Conservation (phyloP, 768 basidiomycete species). For the Omphalotus guepiniiformis region DNA sequence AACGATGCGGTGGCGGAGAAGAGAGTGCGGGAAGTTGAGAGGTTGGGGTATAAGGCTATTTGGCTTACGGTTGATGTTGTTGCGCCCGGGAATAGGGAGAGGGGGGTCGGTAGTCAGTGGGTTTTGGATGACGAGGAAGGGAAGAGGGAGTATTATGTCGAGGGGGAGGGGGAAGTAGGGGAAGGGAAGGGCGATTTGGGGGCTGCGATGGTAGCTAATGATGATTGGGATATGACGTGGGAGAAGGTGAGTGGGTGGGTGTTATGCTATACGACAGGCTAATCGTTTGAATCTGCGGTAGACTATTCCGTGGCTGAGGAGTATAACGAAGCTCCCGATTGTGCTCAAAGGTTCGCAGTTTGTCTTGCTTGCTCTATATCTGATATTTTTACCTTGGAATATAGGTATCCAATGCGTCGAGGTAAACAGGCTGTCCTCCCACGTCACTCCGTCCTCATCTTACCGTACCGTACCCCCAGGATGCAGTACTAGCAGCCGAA, state of each 20-base stretch:
- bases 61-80: slow-evolving; percentile 90
- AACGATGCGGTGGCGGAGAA: slow-evolving; percentile 63
- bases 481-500: slow-evolving; percentile 83
- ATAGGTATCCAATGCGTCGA: slow-evolving; percentile 64
- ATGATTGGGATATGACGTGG: slow-evolving; percentile 78
- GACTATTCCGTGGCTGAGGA: slow-evolving; percentile 74
- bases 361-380: not conserved
- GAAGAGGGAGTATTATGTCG: slow-evolving; percentile 22
- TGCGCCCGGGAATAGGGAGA: slow-evolving; percentile 77
- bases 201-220: slow-evolving; percentile 60
- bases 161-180: slow-evolving; percentile 17
- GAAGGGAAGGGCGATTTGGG: slow-evolving; percentile 49
- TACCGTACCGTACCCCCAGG: slow-evolving; percentile 38
- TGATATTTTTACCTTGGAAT: not conserved
- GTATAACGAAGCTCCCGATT: slow-evolving; percentile 66
- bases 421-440: slow-evolving; percentile 30
- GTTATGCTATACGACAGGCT: not conserved
- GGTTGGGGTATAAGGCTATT: slow-evolving; percentile 80
- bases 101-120: slow-evolving; percentile 61
- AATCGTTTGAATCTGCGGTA: not conserved
- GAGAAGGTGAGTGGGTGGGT: slow-evolving; percentile 31
- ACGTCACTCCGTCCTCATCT: not conserved
- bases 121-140: slow-evolving; percentile 54
- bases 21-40: slow-evolving; percentile 69
- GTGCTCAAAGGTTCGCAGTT: slow-evolving; percentile 52